Conservation (phyloP, 83 land plant genomes). For the Thuja plicata region DNA sequence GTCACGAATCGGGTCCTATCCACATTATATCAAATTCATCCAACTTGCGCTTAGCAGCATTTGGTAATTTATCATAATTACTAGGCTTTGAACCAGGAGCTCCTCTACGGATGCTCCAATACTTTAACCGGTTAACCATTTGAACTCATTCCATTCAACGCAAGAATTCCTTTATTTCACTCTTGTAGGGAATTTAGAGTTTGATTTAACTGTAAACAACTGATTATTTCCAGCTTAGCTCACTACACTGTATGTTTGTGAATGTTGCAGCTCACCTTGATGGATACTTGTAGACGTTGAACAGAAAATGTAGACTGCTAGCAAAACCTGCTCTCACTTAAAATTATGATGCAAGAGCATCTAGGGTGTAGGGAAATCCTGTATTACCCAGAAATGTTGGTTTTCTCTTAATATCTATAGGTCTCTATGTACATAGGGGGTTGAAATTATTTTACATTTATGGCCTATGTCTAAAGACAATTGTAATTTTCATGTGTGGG, state of each 20-base stretch:
- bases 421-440: too few relatives aligned
- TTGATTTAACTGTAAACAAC: background rate
- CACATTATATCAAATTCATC: background rate
- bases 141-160: background rate
- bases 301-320: background rate
- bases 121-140: background rate
- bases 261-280: background rate
- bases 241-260: background rate
- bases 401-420: too few relatives aligned
- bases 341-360: background rate
- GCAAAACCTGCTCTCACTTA: background rate
- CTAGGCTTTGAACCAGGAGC: background rate
- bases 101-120: background rate
- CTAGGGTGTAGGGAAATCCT: too few relatives aligned
- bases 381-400: too few relatives aligned
- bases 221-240: background rate
- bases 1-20: background rate
- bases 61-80: background rate
- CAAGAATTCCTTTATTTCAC: background rate
- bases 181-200: background rate
- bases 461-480: too few relatives aligned
- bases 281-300: background rate
- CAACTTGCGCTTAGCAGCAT: background rate
- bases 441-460: too few relatives aligned
- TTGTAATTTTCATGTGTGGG: too few relatives aligned